These are phyloP conservation scores for Vicia faba DNA, from an alignment of 306 rosid species.

Conservation along the genomic window DNA sequence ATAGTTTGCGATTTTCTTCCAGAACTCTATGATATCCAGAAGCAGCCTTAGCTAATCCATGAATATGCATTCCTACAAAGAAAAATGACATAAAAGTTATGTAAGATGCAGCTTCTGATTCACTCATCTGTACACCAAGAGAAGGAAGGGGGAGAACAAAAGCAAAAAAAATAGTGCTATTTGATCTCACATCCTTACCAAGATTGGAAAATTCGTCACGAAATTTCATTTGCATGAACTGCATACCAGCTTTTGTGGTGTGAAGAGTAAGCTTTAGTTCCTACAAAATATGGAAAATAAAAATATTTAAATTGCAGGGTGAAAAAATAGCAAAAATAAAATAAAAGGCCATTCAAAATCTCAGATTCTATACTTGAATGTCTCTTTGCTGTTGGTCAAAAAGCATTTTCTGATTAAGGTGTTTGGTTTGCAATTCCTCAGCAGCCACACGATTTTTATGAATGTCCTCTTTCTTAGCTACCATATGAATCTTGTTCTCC, in stretches of 20 bases:
- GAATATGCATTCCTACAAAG: constrained; percentile 66
- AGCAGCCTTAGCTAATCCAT: constrained; percentile 87
- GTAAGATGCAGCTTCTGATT: constrained; percentile 14
- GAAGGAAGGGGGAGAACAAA: background rate
- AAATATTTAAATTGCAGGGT: constrained; percentile 16
- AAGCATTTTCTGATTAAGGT: constrained; percentile 57
- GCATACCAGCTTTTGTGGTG: constrained; percentile 80
- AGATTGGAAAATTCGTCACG: constrained; percentile 81
- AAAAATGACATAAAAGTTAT: constrained; percentile 7
- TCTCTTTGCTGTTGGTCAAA: constrained; percentile 84
- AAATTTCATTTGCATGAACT: constrained; percentile 84
- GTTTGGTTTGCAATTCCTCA: constrained; percentile 59
- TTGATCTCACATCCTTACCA: constrained; percentile 50
- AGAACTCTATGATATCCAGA: constrained; percentile 95
- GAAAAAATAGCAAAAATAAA: background rate
- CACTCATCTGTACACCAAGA: constrained; percentile 14
- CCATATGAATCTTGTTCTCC: constrained; percentile 44
- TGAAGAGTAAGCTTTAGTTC: constrained; percentile 75
- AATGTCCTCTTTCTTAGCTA: constrained; percentile 44
- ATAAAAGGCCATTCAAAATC: constrained; percentile 1
- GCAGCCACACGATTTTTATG: constrained; percentile 43
- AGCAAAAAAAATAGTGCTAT: constrained; percentile 12
- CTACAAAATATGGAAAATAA: constrained; percentile 42
- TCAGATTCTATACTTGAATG: constrained; percentile 55
- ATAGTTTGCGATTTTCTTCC: constrained; percentile 88